These are phyloP conservation scores for Aspergillus eucalypticola DNA, from an alignment of 2,329 filamentous ascomycete species.

Conservation along the genomic window DNA sequence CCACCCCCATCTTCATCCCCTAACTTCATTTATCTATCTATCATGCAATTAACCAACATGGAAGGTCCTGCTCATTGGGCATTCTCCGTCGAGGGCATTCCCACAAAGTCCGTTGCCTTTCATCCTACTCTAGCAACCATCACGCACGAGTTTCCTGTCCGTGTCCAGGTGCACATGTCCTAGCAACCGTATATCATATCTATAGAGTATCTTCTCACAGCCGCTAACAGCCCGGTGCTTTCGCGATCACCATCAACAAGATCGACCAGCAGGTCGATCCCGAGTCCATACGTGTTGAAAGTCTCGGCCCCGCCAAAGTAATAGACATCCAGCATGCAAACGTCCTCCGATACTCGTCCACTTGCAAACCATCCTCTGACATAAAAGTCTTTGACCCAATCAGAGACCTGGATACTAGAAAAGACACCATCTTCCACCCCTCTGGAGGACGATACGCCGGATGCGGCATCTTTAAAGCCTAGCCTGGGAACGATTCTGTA, in stretches of 20 bases:
- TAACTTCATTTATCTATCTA: neutral
- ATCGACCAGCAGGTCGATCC: slow-evolving; percentile 56
- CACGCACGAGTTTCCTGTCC: slow-evolving; percentile 60
- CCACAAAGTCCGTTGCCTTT: slow-evolving; percentile 63
- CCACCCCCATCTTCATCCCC: neutral
- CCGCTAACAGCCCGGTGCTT: slow-evolving; percentile 50
- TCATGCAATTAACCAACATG: slow-evolving; percentile 13
- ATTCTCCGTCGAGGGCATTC: slow-evolving; percentile 56
- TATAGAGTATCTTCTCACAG: no score
- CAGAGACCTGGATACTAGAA: no score
- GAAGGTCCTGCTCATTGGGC: slow-evolving; percentile 18
- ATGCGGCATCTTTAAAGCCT: no score
- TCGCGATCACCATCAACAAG: slow-evolving; percentile 59
- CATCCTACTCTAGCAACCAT: slow-evolving; percentile 64
- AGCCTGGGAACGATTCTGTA: no score
- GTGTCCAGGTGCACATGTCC: slow-evolving; percentile 42
- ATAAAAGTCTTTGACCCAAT: neutral
- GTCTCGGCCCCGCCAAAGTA: slow-evolving; percentile 59
- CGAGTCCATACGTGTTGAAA: slow-evolving; percentile 62
- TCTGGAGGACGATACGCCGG: no score
- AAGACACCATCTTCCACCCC: no score
- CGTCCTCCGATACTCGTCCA: slow-evolving; percentile 57
- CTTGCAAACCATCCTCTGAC: slow-evolving; percentile 10
- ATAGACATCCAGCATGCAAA: slow-evolving; percentile 64
- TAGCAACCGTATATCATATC: no score